A percentile compares a stretch with the other conserved stretches of the same genome.
Conservation (phyloP, 208 protist genomes). For the Wallacemonas sp. region DNA sequence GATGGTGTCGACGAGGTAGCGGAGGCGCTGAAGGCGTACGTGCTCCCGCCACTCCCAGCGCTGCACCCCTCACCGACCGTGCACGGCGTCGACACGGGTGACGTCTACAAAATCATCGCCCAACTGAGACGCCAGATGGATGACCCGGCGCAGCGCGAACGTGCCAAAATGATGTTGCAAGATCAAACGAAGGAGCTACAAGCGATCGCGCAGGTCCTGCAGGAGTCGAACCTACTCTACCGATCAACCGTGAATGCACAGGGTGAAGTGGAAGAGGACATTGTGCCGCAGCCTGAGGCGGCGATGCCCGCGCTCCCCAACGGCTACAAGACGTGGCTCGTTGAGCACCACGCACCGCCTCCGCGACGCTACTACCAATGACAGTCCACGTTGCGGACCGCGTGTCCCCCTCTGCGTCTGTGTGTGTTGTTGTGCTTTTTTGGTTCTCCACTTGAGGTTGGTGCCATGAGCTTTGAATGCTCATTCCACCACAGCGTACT, state of each 20-base stretch:
- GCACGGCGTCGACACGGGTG: constrained; percentile 46
- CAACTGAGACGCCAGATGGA: constrained; percentile 64
- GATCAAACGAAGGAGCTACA: constrained; percentile 58
- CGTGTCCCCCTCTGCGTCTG: too few species aligned
- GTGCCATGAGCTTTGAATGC: too few species aligned
- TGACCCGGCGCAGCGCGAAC: constrained; percentile 48
- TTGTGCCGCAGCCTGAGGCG: constrained; percentile 48
- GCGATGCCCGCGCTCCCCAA: constrained; percentile 47
- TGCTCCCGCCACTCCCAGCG: constrained; percentile 60
- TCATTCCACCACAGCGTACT: too few species aligned
- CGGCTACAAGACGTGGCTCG: constrained; percentile 64
- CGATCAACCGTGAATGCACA: constrained; percentile 32
- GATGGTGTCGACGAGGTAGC: constrained; percentile 14
- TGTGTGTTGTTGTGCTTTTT: too few species aligned
- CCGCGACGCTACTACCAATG: constrained; percentile 3
- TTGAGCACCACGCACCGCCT: constrained; percentile 17
- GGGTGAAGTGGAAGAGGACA: constrained; percentile 42
- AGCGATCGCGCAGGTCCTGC: constrained; percentile 68
- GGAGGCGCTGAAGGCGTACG: constrained; percentile 18
- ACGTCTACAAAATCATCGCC: constrained; percentile 74
- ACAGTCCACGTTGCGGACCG: constrained; percentile 27
- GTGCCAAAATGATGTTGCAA: constrained; percentile 55
- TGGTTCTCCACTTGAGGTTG: too few species aligned
- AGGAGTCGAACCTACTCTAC: constrained; percentile 60
- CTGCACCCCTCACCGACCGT: constrained; percentile 44